Conservation (phyloP, 2,329 filamentous ascomycete species). For the Leptographium procerum region DNA sequence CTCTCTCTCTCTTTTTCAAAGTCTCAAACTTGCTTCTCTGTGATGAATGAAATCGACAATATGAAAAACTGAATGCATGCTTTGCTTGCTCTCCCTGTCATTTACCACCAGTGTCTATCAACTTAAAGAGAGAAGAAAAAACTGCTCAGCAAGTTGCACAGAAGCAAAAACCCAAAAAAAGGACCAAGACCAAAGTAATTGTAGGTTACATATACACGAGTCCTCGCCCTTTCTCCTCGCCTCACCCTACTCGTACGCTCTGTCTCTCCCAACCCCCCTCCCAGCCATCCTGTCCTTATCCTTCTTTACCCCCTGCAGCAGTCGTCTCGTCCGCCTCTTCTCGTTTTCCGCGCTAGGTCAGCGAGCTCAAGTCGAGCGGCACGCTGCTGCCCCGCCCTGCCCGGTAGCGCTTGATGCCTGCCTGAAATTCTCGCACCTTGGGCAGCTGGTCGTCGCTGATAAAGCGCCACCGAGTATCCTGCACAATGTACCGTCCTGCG, state of each 20-base stretch:
- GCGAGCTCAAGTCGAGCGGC: slow-evolving; percentile 63
- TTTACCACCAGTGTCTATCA: background rate
- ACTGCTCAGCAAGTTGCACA: background rate
- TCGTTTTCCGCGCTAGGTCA: background rate
- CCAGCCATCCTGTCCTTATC: background rate
- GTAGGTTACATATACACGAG: too few species aligned
- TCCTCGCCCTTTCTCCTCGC: too few species aligned
- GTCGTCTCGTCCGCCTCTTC: background rate
- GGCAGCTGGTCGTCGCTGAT: slow-evolving; percentile 72
- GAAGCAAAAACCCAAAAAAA: background rate
- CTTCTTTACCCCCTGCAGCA: too few species aligned
- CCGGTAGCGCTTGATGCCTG: slow-evolving; percentile 67
- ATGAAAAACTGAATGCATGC: too few species aligned
- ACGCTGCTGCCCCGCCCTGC: slow-evolving; percentile 91
- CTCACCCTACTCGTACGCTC: too few species aligned
- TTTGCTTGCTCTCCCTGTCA: background rate
- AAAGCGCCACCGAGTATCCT: slow-evolving; percentile 79
- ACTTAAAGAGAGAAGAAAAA: background rate
- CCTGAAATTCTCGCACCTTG: slow-evolving; percentile 70
- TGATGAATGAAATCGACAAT: background rate
- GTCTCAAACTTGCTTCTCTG: background rate
- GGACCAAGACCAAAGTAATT: background rate
- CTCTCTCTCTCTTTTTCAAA: too few species aligned
- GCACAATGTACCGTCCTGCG: slow-evolving; percentile 42
- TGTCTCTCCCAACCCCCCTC: background rate